phyloP scores from a whole-genome alignment of 2,329 filamentous ascomycete genomes.

The Trichoderma lentiforme region DNA sequence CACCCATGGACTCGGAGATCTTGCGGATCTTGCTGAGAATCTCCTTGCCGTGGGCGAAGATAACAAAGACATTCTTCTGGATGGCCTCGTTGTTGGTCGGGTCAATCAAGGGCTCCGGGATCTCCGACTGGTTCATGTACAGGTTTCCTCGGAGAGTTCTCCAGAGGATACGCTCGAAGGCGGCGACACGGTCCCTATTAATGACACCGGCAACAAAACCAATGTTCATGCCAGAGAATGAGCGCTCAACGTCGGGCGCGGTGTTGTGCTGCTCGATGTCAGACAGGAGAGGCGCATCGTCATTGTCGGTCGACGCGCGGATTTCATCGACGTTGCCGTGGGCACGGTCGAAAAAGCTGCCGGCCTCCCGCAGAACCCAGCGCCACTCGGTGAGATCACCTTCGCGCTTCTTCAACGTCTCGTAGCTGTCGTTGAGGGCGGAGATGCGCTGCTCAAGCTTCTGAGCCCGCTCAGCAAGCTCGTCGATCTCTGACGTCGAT shows the following conservation, averaged over 20 bases:
- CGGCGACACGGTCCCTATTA: conserved; percentile 82
- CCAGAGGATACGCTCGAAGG: conserved; percentile 97
- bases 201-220: conserved; percentile 98
- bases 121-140: conserved; percentile 99
- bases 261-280: conserved; percentile 82
- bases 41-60: conserved; percentile 97
- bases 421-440: conserved; percentile 95
- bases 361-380: conserved; percentile 94
- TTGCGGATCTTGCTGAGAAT: conserved; percentile 98
- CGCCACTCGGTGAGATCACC: conserved; percentile 97
- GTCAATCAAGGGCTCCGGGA: conserved; percentile 87
- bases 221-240: conserved; percentile 97
- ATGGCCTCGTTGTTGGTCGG: conserved; percentile 88
- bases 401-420: conserved; percentile 96
- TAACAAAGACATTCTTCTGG: conserved; percentile 98
- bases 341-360: conserved; percentile 94
- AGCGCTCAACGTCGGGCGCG: conserved; percentile 69
- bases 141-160: conserved; percentile 93
- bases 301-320: conserved; percentile 80
- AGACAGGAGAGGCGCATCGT: conserved; percentile 88
- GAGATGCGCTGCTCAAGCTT: conserved; percentile 86
- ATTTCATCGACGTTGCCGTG: conserved; percentile 97
- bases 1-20: conserved; percentile 95
- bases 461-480: conserved; percentile 88
- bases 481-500: conserved; percentile 91